Base-by-base conservation (phyloP, 257 asterid species). In the Buddleja alternifolia region DNA sequence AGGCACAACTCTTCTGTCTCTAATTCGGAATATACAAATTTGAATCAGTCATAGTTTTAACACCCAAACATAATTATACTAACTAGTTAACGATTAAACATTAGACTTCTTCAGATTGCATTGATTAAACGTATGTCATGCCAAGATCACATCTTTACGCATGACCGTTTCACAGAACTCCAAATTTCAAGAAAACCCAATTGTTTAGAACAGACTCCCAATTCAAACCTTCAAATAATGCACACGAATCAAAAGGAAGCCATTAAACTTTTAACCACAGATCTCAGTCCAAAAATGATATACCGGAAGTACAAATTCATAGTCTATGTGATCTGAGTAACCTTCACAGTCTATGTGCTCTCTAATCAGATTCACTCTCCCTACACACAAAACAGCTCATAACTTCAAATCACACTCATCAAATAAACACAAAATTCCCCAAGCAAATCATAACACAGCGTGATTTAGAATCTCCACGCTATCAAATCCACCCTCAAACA, bases 271-370 rank as follows among this genome's bases (percentile, higher is more conserved):
- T 15, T 25, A 39, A 44, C 63, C 39, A 23, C n/a, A 47, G 3
- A 23, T 40, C 11, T 55, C 21, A 54, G 36, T 44, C 6, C 45
- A 44, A 10, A 14, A 36, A 20, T 37, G 29, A 34, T 16, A 16
- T 50, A n/a, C 0, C 10, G n/a, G n/a, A n/a, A n/a, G n/a, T n/a
- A n/a, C n/a, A n/a, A 40, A 61, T 7, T 32, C 99, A 94, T 91
- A 6, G 97, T 97, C 84, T 89, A 80, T 48, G 91, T n/a, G n/a
- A n/a, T n/a, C 99, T 1, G 99, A 94, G 83, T 94, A 94, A 0
- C 97, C 99, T 80, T 94, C 99, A 61, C 91, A 94, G 63, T 94
- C 99, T 73, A 94, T 86, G 76, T 94, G 99, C 79, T 94, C 99
- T 54, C 99, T 97, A 10, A 94, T 94, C 92, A 94, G 82, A 82